Conservation (phyloP, 106 monocot species). For the Hemerocallis citrina region DNA sequence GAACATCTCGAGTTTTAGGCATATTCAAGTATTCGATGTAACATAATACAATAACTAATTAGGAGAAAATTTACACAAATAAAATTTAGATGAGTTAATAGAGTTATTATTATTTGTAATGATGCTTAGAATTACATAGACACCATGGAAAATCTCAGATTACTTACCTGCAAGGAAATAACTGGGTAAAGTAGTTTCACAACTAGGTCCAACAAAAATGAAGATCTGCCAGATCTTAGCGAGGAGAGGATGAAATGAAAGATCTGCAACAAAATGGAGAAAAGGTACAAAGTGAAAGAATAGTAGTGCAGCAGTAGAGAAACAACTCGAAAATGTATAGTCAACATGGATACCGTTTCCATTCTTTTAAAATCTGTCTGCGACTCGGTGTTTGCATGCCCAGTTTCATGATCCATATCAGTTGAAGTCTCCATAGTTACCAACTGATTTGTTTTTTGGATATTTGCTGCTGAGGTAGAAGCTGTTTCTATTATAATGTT, state of each 20-base stretch:
- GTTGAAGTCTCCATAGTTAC: constrained; percentile 19
- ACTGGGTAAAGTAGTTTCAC: constrained; percentile 61
- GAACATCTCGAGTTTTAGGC: too few species aligned
- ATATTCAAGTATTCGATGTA: too few species aligned
- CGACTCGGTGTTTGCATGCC: constrained; percentile 20
- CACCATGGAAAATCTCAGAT: not conserved
- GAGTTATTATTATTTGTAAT: too few species aligned
- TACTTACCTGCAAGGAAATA: constrained; percentile 70
- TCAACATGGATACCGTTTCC: constrained; percentile 59
- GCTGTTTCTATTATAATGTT: constrained; percentile 33
- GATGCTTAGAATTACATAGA: not conserved
- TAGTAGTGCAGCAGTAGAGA: not conserved
- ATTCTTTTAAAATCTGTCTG: constrained; percentile 50
- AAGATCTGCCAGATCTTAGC: constrained; percentile 81
- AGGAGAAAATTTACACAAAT: too few species aligned
- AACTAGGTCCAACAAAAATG: constrained; percentile 66
- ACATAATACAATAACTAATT: too few species aligned
- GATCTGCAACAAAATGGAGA: constrained; percentile 32
- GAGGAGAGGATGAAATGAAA: constrained; percentile 81
- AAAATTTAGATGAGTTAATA: too few species aligned
- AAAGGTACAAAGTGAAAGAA: constrained; percentile 3
- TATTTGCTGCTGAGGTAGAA: constrained; percentile 50
- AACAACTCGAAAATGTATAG: not conserved
- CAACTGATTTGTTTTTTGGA: constrained; percentile 49
- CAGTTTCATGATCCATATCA: constrained; percentile 34